Evolutionary conservation across 345 rosid species (phyloP).

Genomic region (Populus nigra): DNA sequence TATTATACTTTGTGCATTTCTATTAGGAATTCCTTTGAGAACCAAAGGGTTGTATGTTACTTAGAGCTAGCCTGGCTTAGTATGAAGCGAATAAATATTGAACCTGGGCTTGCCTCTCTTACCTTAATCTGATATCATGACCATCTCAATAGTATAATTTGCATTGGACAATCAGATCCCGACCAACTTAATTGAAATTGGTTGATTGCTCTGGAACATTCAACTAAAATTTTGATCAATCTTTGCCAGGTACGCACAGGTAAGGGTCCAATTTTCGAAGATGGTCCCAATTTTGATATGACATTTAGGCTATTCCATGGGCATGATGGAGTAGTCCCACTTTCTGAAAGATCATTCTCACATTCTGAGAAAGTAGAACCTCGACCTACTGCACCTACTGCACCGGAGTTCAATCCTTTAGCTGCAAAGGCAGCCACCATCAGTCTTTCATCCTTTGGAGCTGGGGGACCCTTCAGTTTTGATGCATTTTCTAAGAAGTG

Average conservation of each 20-base stretch:
- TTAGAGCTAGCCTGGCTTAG: neutral
- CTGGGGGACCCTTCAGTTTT: conserved; percentile 79
- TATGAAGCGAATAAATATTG: neutral
- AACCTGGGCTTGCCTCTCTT: neutral
- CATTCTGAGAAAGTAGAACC: conserved; percentile 36
- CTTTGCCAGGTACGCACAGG: conserved; percentile 48
- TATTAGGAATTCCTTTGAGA: neutral
- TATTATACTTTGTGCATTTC: neutral
- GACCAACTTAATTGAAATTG: neutral
- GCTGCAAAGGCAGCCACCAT: conserved; percentile 95
- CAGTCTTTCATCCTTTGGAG: conserved; percentile 90
- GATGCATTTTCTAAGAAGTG: conserved; percentile 68
- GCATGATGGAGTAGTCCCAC: conserved; percentile 89
- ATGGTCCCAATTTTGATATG: conserved; percentile 92
- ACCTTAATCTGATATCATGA: neutral
- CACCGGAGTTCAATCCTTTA: conserved; percentile 73
- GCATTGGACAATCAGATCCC: too few species aligned
- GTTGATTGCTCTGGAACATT: neutral
- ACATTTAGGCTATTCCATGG: conserved; percentile 96
- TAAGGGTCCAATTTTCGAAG: conserved; percentile 94
- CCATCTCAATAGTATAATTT: neutral
- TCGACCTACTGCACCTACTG: conserved; percentile 25
- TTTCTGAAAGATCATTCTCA: conserved; percentile 49
- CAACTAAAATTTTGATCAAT: neutral
- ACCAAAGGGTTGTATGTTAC: neutral